Evolutionary conservation across 2,329 filamentous ascomycete genomes (phyloP).

Genomic region (Chrysoporthe austroafricana): DNA sequence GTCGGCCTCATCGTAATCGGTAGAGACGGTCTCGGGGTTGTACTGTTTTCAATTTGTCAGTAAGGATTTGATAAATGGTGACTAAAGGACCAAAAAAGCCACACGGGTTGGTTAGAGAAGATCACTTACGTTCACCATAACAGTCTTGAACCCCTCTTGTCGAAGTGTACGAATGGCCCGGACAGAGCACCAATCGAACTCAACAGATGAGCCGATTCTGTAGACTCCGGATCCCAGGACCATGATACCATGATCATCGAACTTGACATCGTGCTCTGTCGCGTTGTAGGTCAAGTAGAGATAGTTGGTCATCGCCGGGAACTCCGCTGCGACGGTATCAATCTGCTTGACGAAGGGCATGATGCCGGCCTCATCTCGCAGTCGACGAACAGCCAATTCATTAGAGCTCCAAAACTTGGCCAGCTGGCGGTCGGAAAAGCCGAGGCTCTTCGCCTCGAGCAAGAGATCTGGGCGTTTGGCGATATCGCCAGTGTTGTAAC

Average conservation of each 20-base stretch:
- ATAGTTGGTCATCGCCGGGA: constrained; percentile 93
- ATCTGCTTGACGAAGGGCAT: constrained; percentile 95
- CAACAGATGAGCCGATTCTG: constrained; percentile 94
- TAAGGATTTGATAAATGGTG: background rate
- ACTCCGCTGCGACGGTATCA: constrained; percentile 96
- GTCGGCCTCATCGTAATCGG: constrained; percentile 94
- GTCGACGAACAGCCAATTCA: constrained; percentile 83
- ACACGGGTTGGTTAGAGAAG: background rate
- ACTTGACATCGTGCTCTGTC: constrained; percentile 78
- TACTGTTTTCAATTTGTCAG: too few species aligned
- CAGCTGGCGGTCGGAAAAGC: constrained; percentile 91
- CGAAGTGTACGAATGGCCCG: constrained; percentile 89
- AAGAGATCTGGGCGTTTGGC: constrained; percentile 68
- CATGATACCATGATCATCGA: constrained; percentile 92
- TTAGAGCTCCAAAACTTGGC: constrained; percentile 95
- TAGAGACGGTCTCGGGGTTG: constrained; percentile 87
- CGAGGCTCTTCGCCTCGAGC: constrained; percentile 86
- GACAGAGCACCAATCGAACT: constrained; percentile 99
- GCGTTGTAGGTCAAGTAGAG: constrained; percentile 96
- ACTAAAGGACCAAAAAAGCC: background rate
- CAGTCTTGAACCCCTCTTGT: constrained; percentile 83
- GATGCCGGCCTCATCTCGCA: constrained; percentile 85
- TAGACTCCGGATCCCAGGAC: constrained; percentile 95
- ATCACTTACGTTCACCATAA: constrained; percentile 76
- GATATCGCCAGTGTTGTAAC: constrained; percentile 67